Evolutionary conservation across 2,329 filamentous ascomycete genomes (phyloP), one percentile per base, ranked within the genome.

Genomic region (Sporothrix mexicana): DNA sequence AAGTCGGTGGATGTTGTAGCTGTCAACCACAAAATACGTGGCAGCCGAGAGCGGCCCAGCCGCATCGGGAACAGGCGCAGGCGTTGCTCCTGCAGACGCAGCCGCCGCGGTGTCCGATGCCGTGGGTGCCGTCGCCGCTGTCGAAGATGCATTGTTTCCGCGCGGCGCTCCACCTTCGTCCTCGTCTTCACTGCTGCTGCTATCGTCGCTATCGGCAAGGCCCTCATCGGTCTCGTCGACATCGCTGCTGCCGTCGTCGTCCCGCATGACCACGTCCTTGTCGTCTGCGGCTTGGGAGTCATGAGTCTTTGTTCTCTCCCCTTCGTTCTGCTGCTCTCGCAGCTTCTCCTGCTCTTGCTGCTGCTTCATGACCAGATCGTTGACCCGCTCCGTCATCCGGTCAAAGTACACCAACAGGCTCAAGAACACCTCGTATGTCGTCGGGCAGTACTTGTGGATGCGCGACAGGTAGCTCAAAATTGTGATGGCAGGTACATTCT

Each of bases 391-490:
- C 59, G 95, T 98, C 96, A 99, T 99, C 75, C 96, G 92, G 81
- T 99, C 96, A 82, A 99, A 99, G 82, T 98, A 99, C 45, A 99
- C 95, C 72, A 99, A 84, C 78, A 99, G 83, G 80, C 95, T 98
- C 74, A 99, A 84, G 79, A 99, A 99, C 0, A 99, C 96, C 82
- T 99, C 96, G 80, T 97, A 99, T 0, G 96, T 98, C 6, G 96
- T 98, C 0, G 96, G 96, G 79, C 96, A 99, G 83, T 99, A 99
- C 84, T 98, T 98, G 84, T 99, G 95, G 80, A 99, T 98, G 74
- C 96, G 91, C 78, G 92, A 95, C 70, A 99, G 85, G 79, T 99
- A 99, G 86, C 94, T 98, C 74, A 97, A 85, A 74, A 99, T 98
- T 23, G 95, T 97, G 78, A 99, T 99, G 79, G 93, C 96, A 1